Conservation (phyloP, 2,329 filamentous ascomycete species). For the Coniosporium tulheliwenetii region DNA sequence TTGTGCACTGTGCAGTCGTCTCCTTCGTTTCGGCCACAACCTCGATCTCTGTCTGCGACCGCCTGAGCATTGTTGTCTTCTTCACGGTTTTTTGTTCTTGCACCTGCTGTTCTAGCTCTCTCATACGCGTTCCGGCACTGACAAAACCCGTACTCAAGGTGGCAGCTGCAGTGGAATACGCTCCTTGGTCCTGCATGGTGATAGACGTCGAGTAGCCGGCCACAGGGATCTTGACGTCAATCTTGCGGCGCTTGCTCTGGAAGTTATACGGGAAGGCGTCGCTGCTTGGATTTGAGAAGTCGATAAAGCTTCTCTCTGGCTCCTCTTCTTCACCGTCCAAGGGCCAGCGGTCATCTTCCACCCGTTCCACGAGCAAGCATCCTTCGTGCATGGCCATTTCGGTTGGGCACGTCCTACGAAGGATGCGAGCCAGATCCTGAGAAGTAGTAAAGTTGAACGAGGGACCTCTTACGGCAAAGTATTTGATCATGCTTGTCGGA, state of each 20-base stretch:
- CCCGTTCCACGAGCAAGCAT: conserved; percentile 31
- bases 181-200: conserved; percentile 11
- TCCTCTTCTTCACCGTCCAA: conserved; percentile 38
- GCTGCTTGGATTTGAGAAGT: conserved; percentile 6
- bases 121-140: conserved; percentile 22
- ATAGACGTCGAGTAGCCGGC: conserved; percentile 2
- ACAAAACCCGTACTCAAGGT: conserved; percentile 14
- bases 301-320: conserved; percentile 20
- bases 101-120: conserved; percentile 19
- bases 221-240: background rate
- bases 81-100: conserved; percentile 13
- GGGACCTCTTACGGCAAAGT: conserved; percentile 49
- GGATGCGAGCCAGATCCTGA: conserved; percentile 52
- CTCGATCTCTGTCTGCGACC: conserved; percentile 5
- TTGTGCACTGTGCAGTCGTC: conserved; percentile 13
- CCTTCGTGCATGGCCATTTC: conserved; percentile 37
- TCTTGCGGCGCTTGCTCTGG: conserved; percentile 1
- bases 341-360: conserved; percentile 55
- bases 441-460: conserved; percentile 48
- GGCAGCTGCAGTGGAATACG: conserved; percentile 12
- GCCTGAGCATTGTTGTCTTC: conserved; percentile 8
- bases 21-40: too few species aligned
- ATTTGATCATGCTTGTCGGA: conserved; percentile 29
- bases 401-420: conserved; percentile 46
- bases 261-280: conserved; percentile 3